Evolutionary conservation across 2,329 filamentous ascomycete genomes (phyloP).

Genomic region (Pestalotiopsis sp.): DNA sequence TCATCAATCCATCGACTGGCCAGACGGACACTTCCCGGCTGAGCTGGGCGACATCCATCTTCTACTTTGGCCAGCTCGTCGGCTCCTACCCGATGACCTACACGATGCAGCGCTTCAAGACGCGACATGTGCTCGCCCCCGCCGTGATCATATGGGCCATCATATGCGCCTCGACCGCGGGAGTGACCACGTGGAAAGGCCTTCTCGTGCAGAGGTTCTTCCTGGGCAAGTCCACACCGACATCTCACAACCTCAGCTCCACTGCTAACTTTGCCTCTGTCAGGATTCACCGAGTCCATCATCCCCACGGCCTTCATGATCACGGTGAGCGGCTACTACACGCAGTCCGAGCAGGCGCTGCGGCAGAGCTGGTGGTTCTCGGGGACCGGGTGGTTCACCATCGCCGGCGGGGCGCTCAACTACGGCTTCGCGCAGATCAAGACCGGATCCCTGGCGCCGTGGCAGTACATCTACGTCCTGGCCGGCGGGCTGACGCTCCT

Average conservation of each 20-base stretch:
- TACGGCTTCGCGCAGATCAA: slow-evolving; percentile 69
- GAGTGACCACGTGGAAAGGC: slow-evolving; percentile 64
- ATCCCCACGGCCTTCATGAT: slow-evolving; percentile 70
- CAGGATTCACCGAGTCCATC: slow-evolving; percentile 59
- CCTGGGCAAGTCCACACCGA: slow-evolving; percentile 37
- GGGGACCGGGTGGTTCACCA: slow-evolving; percentile 59
- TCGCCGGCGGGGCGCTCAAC: slow-evolving; percentile 66
- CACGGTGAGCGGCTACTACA: slow-evolving; percentile 65
- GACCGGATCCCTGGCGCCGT: slow-evolving; percentile 55
- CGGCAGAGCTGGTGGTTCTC: slow-evolving; percentile 72
- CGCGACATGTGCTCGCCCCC: slow-evolving; percentile 64
- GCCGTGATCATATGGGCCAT: slow-evolving; percentile 68
- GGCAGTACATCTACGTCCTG: slow-evolving; percentile 74
- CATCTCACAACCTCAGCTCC: no score
- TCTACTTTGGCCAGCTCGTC: slow-evolving; percentile 79
- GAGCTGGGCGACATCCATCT: slow-evolving; percentile 77
- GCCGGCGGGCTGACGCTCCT: slow-evolving; percentile 65
- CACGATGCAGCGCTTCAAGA: slow-evolving; percentile 67
- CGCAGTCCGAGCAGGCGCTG: slow-evolving; percentile 64
- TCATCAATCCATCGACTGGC: slow-evolving; percentile 53
- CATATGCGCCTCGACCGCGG: slow-evolving; percentile 70
- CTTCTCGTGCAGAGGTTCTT: slow-evolving; percentile 70
- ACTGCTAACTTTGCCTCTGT: no score
- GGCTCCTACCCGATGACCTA: slow-evolving; percentile 77
- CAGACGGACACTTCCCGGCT: slow-evolving; percentile 67